phyloP scores from a whole-genome alignment of 2,329 filamentous ascomycete species.

The Arthrobotrys sphaeroides region DNA sequence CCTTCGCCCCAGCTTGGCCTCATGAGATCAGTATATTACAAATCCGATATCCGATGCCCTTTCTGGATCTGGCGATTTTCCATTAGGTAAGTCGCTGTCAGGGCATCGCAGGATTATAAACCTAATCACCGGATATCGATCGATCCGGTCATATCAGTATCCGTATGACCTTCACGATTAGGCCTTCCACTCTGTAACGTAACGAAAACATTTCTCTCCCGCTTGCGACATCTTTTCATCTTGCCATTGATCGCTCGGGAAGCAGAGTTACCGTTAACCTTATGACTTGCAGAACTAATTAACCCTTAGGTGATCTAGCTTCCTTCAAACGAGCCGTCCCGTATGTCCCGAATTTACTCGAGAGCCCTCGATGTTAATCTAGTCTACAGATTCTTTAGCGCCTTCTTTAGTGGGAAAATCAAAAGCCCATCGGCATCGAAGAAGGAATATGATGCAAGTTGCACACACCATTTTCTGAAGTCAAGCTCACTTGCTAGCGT shows the following conservation, averaged over 20 bases:
- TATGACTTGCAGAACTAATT: not conserved
- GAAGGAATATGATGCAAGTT: not conserved
- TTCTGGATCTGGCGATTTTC: not conserved
- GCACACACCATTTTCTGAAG: not conserved
- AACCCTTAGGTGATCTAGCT: not conserved
- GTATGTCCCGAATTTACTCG: not conserved
- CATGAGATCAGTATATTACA: not conserved
- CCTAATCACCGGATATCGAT: not conserved
- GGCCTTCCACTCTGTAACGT: not conserved
- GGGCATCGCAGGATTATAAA: not conserved
- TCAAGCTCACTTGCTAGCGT: conserved; percentile 11
- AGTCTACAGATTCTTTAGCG: not conserved
- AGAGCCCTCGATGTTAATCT: not conserved
- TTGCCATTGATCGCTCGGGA: not conserved
- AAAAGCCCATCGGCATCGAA: not conserved
- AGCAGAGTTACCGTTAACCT: not conserved
- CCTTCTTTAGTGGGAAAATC: not conserved
- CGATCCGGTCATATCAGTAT: not conserved
- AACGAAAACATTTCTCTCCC: not conserved
- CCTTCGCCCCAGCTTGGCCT: not conserved
- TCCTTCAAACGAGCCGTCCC: not conserved
- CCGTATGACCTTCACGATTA: not conserved
- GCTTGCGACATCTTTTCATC: not conserved
- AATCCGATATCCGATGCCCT: not conserved
- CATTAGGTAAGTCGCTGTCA: not conserved